A percentile compares a stretch with the other conserved stretches of the same genome.
phyloP scores from a whole-genome alignment of 352 stramenopile species.

The Poterioochromonas sp. region DNA sequence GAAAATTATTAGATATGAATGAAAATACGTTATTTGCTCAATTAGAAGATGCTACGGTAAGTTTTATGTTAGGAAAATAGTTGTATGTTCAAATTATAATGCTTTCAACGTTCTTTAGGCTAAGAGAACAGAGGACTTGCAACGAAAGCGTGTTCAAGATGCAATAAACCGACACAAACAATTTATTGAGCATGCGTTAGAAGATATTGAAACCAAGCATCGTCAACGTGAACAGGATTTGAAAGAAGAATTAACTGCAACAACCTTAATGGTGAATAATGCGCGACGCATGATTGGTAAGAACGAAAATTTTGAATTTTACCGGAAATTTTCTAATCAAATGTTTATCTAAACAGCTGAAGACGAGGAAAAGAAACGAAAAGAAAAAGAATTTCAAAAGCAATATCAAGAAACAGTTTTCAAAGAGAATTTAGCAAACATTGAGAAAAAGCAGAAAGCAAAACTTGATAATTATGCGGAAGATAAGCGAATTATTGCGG shows the following conservation, averaged over 20 bases:
- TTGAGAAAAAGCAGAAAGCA: background rate
- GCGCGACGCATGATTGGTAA: background rate
- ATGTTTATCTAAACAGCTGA: background rate
- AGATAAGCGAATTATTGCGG: background rate
- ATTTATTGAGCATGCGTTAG: background rate
- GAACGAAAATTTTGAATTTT: background rate
- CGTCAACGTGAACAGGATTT: background rate
- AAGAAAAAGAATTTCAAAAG: background rate
- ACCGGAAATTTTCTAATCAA: background rate
- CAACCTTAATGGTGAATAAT: background rate
- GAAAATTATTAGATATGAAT: background rate
- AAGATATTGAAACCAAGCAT: background rate
- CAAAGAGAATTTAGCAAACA: background rate
- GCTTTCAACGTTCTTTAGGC: background rate
- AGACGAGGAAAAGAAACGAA: background rate
- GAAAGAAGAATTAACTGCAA: background rate
- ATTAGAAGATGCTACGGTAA: conserved; percentile 2
- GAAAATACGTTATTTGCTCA: background rate
- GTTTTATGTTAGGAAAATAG: background rate
- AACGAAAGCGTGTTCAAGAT: background rate
- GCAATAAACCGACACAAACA: conserved; percentile 13
- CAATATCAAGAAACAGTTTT: background rate
- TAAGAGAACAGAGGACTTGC: conserved; percentile 2
- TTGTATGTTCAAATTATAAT: too few species aligned
- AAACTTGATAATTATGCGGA: background rate